Conservation (phyloP, 2,329 filamentous ascomycete species). For the Cryphonectria nitschkei region DNA sequence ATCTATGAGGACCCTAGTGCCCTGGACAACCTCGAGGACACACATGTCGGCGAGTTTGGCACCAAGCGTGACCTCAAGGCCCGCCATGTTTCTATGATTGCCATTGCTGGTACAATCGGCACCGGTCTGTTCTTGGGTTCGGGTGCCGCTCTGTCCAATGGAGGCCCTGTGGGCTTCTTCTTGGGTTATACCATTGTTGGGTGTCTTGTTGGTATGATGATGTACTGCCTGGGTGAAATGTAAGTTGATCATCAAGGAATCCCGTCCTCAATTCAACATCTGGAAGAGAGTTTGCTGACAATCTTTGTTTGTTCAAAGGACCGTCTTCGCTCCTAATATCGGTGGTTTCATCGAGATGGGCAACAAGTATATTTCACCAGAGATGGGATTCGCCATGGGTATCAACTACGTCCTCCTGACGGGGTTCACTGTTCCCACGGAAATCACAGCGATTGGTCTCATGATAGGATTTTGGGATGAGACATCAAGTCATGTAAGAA, state of each 20-base stretch:
- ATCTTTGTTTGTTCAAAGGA: slow-evolving; percentile 22
- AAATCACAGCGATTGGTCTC: slow-evolving; percentile 31
- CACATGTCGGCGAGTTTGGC: slow-evolving; percentile 26
- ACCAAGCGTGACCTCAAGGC: slow-evolving; percentile 30
- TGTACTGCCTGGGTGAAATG: slow-evolving; percentile 65
- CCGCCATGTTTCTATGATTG: slow-evolving; percentile 41
- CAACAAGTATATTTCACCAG: slow-evolving; percentile 33
- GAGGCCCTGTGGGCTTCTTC: slow-evolving; percentile 62
- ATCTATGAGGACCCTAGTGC: slow-evolving; percentile 25
- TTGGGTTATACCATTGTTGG: slow-evolving; percentile 62
- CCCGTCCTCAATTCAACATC: no score
- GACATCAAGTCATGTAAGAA: slow-evolving; percentile 17
- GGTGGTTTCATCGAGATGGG: slow-evolving; percentile 35
- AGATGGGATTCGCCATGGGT: slow-evolving; percentile 33
- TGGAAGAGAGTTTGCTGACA: no score
- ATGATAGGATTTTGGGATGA: slow-evolving; percentile 34
- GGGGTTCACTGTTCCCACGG: slow-evolving; percentile 31
- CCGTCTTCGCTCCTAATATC: slow-evolving; percentile 33
- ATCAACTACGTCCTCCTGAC: slow-evolving; percentile 33
- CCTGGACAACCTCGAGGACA: slow-evolving; percentile 22
- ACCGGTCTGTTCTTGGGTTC: slow-evolving; percentile 63
- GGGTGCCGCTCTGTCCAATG: slow-evolving; percentile 61
- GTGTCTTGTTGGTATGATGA: slow-evolving; percentile 60
- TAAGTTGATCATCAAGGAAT: slow-evolving; percentile 15
- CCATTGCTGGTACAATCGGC: slow-evolving; percentile 47